Conservation (phyloP, 208 protist species). For the Leishmania turanica region DNA sequence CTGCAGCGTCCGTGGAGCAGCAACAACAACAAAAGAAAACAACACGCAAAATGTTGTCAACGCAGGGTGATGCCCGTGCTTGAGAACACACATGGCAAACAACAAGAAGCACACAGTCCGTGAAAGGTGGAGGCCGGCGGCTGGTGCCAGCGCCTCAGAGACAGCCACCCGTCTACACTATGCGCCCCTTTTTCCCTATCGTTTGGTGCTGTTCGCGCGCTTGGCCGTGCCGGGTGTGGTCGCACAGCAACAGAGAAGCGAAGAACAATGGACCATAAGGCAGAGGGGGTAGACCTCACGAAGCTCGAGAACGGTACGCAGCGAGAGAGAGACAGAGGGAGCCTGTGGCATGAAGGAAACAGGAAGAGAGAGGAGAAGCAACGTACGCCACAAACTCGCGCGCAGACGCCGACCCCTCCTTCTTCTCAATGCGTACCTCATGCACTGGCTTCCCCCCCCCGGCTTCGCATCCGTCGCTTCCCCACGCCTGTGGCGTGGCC, state of each 20-base stretch:
- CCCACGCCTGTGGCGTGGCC: neutral
- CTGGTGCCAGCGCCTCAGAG: neutral
- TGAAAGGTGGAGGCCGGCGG: neutral
- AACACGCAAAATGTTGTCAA: neutral
- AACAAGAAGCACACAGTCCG: neutral
- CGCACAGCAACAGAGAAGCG: neutral
- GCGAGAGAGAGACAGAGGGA: neutral
- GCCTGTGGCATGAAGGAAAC: neutral
- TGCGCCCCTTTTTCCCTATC: neutral
- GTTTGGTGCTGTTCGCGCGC: neutral
- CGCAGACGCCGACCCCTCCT: neutral
- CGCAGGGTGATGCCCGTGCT: neutral
- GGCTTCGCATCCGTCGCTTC: neutral
- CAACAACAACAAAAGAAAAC: neutral
- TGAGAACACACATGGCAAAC: neutral
- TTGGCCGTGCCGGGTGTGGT: neutral
- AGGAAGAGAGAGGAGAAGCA: neutral
- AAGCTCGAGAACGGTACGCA: neutral
- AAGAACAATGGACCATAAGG: neutral
- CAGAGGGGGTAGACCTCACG: neutral
- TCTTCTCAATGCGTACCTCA: neutral
- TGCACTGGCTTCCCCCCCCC: neutral
- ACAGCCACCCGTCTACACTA: neutral
- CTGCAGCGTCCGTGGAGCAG: neutral
- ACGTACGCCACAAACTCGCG: neutral